Evolutionary conservation across 148 eudicot species (phyloP), one percentile per base, ranked within the genome.

Genomic region (Tetragonia tetragonoides): DNA sequence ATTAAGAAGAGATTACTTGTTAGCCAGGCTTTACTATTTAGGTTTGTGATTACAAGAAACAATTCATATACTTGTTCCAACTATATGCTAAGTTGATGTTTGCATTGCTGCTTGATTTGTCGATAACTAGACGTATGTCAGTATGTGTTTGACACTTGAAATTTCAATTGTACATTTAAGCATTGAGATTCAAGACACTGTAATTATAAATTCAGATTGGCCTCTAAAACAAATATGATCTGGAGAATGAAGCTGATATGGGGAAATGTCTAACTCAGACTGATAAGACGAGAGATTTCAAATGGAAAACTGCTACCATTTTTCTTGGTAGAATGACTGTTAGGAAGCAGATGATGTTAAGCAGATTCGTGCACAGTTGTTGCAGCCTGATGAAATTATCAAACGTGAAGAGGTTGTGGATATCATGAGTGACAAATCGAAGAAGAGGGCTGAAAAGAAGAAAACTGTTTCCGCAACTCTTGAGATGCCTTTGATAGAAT

Each of bases 341-440:
- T 68, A 46, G 70, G 80, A 64, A 79, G 66, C 47, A 72, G 80
- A 72, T 78, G 70, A 15, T 12, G 23, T 62, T 66, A 38, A 75
- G 62, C 47, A 81, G 65, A 78, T 75, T 41, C 66, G 81, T 75
- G 80, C 44, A 15, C 83, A 76, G 57, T 59, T 71, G 47, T 51
- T 77, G 63, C 69, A 47, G 3, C 21, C 59, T 47, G 68, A 72
- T 77, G 81, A 75, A 24, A 66, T 54, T 18, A 71, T 61, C 47
- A 70, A 68, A 78, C 65, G 76, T 74, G 78, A 47, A 61, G 71
- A 71, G 49, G 83, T 46, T 69, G 54, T 44, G 18, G 87, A 80
- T 41, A 75, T 17, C 61, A 44, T 53, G 61, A 71, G 67, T 66
- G 54, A 73, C 24, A 81, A 76, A 39, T 20, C 53, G 28, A 80